Evolutionary conservation across 139 green algal genomes (phyloP).

Genomic region (Chlamydomonas sphaeroides): DNA sequence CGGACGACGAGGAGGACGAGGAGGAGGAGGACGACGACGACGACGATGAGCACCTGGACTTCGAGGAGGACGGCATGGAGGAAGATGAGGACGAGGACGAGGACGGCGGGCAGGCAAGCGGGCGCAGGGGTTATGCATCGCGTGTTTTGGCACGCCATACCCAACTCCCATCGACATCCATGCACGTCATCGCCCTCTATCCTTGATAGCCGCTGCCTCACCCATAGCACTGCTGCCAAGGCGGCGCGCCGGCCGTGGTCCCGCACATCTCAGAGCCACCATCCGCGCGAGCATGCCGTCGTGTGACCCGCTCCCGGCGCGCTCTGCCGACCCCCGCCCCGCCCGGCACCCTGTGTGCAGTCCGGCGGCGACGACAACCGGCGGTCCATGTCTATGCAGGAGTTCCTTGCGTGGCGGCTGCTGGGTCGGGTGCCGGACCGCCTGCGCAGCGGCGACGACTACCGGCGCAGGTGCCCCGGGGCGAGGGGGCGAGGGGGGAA

Average conservation of each 20-base stretch:
- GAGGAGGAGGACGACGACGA: neutral
- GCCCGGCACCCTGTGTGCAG: no score
- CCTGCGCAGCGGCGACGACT: neutral
- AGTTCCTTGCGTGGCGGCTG: slow-evolving; percentile 34
- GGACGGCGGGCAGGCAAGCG: neutral
- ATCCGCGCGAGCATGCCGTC: no score
- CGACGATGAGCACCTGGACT: neutral
- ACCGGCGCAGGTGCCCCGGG: neutral
- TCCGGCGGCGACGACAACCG: neutral
- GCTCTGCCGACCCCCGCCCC: no score
- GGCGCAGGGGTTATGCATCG: neutral
- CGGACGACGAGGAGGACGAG: neutral
- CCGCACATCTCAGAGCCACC: no score
- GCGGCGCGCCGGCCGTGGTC: no score
- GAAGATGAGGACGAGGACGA: neutral
- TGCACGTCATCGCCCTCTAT: no score
- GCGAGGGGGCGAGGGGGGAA: neutral
- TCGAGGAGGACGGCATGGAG: neutral
- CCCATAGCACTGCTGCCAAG: no score
- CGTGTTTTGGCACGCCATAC: no score
- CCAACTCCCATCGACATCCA: no score
- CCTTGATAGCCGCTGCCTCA: no score
- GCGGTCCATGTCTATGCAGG: slow-evolving; percentile 4
- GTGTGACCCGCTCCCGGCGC: no score
- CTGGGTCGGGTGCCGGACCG: slow-evolving; percentile 2